Evolutionary conservation across 345 rosid genomes (phyloP).

Genomic region (Euphorbia peplus): DNA sequence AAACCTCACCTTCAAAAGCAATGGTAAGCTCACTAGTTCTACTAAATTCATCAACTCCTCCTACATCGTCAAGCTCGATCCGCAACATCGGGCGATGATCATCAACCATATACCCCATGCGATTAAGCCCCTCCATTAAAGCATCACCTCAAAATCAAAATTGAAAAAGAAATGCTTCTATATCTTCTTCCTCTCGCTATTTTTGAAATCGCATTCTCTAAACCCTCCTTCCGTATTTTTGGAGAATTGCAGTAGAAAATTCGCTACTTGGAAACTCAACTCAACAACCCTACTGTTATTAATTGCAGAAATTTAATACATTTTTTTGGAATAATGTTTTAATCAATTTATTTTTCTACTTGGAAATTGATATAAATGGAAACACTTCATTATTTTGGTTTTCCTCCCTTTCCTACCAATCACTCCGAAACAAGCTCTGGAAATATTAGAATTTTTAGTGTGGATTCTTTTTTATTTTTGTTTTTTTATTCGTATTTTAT

Average conservation of each 20-base stretch:
- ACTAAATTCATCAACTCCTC: slow-evolving; percentile 15
- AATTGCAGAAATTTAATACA: background rate
- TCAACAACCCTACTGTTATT: slow-evolving; percentile 1
- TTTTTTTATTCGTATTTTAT: too few species aligned
- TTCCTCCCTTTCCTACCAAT: slow-evolving; percentile 7
- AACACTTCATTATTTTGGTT: background rate
- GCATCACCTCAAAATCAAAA: slow-evolving; percentile 13
- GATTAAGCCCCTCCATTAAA: slow-evolving; percentile 30
- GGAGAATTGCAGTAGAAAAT: too few species aligned
- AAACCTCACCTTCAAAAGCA: slow-evolving; percentile 49
- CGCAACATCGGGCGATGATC: slow-evolving; percentile 3
- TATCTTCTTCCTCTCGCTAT: background rate
- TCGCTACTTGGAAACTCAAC: background rate
- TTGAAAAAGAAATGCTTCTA: background rate
- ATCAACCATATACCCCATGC: slow-evolving; percentile 11
- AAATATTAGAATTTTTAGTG: background rate
- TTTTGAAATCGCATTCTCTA: background rate
- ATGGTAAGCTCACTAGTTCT: slow-evolving; percentile 46
- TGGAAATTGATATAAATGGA: slow-evolving; percentile 1
- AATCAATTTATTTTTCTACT: background rate
- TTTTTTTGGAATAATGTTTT: too few species aligned
- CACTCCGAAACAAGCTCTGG: background rate
- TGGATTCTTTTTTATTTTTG: too few species aligned
- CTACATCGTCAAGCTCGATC: slow-evolving; percentile 2
- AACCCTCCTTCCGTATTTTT: too few species aligned